Conservation (phyloP, 1,139 yeast species). For the Kodamaea fungicola region DNA sequence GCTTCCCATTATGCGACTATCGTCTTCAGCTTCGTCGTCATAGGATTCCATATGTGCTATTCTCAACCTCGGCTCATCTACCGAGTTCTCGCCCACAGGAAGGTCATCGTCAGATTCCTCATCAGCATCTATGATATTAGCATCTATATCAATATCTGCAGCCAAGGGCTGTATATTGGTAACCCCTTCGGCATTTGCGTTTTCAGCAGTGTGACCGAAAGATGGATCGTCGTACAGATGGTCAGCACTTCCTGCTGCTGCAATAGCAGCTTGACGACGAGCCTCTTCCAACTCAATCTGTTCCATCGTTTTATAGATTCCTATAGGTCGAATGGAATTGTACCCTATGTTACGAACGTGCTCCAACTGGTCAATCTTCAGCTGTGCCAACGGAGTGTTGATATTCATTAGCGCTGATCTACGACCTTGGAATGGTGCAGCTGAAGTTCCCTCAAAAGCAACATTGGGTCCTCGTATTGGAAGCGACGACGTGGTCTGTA, state of each 20-base stretch:
- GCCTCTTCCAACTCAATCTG: conserved; percentile 33
- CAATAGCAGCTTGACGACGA: conserved; percentile 12
- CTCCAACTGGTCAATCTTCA: conserved; percentile 38
- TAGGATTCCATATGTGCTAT: conserved; percentile 11
- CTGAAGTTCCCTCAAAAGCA: neutral
- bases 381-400: conserved; percentile 28
- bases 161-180: conserved; percentile 8
- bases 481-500: conserved; percentile 17
- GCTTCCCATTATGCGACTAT: conserved; percentile 7
- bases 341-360: conserved; percentile 48
- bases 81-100: conserved; percentile 1
- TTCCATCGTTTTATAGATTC: conserved; percentile 53
- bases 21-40: conserved; percentile 14
- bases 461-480: conserved; percentile 9
- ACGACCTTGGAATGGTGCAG: conserved; percentile 3
- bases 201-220: conserved; percentile 14
- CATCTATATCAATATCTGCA: conserved; percentile 42
- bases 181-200: conserved; percentile 11
- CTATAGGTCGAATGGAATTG: conserved; percentile 49
- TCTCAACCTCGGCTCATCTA: conserved; percentile 6
- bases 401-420: conserved; percentile 10
- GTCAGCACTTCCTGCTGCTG: conserved; percentile 7
- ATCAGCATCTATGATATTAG: conserved; percentile 44
- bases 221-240: conserved; percentile 12
- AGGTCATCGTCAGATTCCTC: conserved; percentile 11